A percentile compares a stretch with the other conserved stretches of the same genome.
Evolutionary conservation across 2,329 filamentous ascomycete species (phyloP).

Genomic region (Paecilomyces sp.): DNA sequence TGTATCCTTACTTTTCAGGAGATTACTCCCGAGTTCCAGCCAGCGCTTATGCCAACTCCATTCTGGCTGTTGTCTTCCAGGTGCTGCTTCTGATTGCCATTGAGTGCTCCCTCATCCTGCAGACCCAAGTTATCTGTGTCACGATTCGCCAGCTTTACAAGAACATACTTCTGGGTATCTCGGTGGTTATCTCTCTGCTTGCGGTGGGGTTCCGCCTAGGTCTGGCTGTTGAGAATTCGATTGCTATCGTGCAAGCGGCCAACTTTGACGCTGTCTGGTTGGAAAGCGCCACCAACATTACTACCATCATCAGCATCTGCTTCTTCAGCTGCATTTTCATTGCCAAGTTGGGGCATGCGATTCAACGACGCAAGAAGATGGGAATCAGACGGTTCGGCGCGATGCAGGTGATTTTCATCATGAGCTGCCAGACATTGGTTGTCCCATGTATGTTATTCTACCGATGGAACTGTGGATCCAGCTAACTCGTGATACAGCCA

Average conservation of each 20-base stretch:
- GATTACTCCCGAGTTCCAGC: conserved; percentile 48
- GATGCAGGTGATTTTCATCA: conserved; percentile 61
- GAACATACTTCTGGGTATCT: conserved; percentile 39
- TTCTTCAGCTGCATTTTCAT: conserved; percentile 58
- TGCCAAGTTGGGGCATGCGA: conserved; percentile 52
- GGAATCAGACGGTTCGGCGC: conserved; percentile 56
- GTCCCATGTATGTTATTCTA: conserved; percentile 48
- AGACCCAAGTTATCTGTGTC: conserved; percentile 56
- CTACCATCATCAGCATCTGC: conserved; percentile 51
- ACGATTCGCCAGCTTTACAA: conserved; percentile 40
- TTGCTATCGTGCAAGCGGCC: conserved; percentile 26
- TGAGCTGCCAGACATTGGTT: conserved; percentile 60
- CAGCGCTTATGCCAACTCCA: conserved; percentile 39
- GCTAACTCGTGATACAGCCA: conserved; percentile 38
- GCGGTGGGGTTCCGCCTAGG: conserved; percentile 49
- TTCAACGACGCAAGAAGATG: conserved; percentile 48
- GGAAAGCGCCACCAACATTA: conserved; percentile 41
- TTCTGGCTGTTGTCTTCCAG: conserved; percentile 43
- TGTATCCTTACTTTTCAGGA: conserved; percentile 52
- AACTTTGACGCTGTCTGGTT: conserved; percentile 31
- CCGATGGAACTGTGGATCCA: conserved; percentile 1
- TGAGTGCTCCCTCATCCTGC: conserved; percentile 54
- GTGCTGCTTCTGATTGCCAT: conserved; percentile 49
- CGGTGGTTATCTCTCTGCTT: conserved; percentile 42
- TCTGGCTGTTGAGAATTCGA: conserved; percentile 43